Conservation (phyloP, 495 filamentous ascomycete species). For the Lepraria neglecta region DNA sequence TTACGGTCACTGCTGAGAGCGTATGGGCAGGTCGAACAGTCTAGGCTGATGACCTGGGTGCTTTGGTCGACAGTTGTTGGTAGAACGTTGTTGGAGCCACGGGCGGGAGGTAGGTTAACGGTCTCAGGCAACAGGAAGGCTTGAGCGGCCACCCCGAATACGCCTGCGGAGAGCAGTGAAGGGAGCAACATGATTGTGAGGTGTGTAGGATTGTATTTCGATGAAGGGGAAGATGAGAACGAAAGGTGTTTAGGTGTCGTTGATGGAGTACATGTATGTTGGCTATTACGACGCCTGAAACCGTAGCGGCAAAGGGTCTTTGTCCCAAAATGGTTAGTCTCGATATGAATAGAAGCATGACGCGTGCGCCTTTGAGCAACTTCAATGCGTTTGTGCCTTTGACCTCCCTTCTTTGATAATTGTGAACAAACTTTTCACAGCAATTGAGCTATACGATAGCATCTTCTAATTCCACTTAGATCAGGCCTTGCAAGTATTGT, state of each 20-base stretch:
- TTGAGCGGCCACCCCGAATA: conserved; percentile 39
- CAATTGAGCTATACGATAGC: too few species aligned
- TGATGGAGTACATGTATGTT: background rate
- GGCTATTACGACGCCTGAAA: background rate
- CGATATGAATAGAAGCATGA: background rate
- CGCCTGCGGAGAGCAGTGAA: conserved; percentile 39
- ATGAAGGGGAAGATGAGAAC: background rate
- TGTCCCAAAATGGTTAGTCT: background rate
- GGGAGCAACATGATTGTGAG: conserved; percentile 39
- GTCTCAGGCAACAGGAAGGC: conserved; percentile 42
- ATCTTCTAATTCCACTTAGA: too few species aligned
- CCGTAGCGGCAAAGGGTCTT: background rate
- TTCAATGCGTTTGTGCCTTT: background rate
- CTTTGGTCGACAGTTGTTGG: conserved; percentile 33
- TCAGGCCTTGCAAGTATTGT: too few species aligned
- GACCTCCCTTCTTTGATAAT: too few species aligned
- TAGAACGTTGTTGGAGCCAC: conserved; percentile 31
- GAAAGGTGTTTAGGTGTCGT: conserved; percentile 8
- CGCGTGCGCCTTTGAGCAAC: background rate
- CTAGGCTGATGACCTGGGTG: conserved; percentile 35
- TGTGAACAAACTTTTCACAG: too few species aligned
- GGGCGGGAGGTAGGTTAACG: conserved; percentile 18
- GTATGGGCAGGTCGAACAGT: conserved; percentile 44
- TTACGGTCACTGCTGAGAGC: conserved; percentile 34
- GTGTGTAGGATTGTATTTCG: background rate